Evolutionary conservation across 495 filamentous ascomycete species (phyloP).

Genomic region (Apodospora peruviana): DNA sequence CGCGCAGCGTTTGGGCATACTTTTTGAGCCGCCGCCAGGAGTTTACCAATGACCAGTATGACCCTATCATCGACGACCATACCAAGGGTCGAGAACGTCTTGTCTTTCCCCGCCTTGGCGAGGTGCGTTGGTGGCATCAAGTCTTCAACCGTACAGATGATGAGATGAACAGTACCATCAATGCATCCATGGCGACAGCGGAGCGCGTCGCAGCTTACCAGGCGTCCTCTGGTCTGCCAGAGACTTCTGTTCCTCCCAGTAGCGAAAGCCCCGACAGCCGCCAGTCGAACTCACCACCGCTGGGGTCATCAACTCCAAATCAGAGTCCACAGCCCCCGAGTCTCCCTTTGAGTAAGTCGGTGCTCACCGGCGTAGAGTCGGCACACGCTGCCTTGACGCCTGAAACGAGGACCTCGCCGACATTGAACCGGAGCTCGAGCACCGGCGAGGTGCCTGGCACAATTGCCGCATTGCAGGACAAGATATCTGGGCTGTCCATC

Average conservation of each 20-base stretch:
- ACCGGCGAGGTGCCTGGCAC: constrained; percentile 35
- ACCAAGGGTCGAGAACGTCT: constrained; percentile 74
- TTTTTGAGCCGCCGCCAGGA: constrained; percentile 73
- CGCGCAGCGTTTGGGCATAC: constrained; percentile 93
- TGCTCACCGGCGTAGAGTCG: constrained; percentile 34
- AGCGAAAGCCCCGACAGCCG: constrained; percentile 1
- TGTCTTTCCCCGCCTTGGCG: constrained; percentile 65
- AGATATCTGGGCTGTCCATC: constrained; percentile 42
- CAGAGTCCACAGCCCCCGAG: constrained; percentile 30
- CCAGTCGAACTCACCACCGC: constrained; percentile 15
- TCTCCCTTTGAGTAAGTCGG: constrained; percentile 33
- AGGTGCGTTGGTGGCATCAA: constrained; percentile 87
- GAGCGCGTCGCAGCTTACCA: constrained; percentile 26
- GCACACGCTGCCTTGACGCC: constrained; percentile 36
- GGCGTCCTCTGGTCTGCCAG: constrained; percentile 15
- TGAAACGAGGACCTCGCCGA: constrained; percentile 20
- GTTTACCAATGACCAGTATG: constrained; percentile 78
- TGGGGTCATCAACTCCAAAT: constrained; percentile 13
- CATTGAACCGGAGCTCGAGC: constrained; percentile 35
- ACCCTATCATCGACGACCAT: constrained; percentile 67
- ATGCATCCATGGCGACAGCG: constrained; percentile 32
- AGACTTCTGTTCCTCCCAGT: background rate
- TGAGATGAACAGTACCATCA: constrained; percentile 81
- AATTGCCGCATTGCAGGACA: constrained; percentile 39
- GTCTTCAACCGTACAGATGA: constrained; percentile 75